Conservation (phyloP, 768 basidiomycete genomes). For the Lactarius tabidus region DNA sequence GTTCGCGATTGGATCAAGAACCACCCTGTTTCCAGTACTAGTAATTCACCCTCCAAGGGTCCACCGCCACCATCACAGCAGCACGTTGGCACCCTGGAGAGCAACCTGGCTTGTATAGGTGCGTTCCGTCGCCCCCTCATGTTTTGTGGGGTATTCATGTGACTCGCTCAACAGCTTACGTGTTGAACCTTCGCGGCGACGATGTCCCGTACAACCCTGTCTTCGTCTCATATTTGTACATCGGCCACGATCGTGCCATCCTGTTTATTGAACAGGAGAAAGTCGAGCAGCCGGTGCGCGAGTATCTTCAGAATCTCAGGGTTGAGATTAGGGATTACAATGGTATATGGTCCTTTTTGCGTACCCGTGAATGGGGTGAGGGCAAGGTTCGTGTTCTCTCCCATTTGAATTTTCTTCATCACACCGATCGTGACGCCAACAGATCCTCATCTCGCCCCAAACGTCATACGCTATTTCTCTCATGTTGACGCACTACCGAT, state of each 20-base stretch:
- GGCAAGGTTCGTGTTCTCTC: constrained; percentile 52
- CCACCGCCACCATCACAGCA: constrained; percentile 57
- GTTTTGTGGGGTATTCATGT: constrained; percentile 12
- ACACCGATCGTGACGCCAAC: not conserved
- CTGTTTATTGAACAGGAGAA: constrained; percentile 76
- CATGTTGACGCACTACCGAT: constrained; percentile 79
- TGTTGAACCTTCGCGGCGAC: constrained; percentile 83
- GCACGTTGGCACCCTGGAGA: constrained; percentile 64
- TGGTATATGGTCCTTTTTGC: constrained; percentile 74
- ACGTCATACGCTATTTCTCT: constrained; percentile 81
- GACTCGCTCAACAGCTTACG: constrained; percentile 53
- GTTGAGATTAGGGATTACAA: constrained; percentile 66
- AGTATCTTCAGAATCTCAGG: constrained; percentile 53
- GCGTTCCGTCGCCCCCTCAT: constrained; percentile 27
- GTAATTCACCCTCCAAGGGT: constrained; percentile 58
- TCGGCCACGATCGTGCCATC: constrained; percentile 56
- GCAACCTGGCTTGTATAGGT: constrained; percentile 70
- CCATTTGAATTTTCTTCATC: not conserved
- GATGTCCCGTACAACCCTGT: constrained; percentile 93
- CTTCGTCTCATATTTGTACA: constrained; percentile 82
- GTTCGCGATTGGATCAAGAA: constrained; percentile 65
- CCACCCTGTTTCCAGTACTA: constrained; percentile 54
- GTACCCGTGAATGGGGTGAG: constrained; percentile 69
- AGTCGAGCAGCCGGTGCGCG: constrained; percentile 51
- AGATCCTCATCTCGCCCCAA: constrained; percentile 67